A percentile compares a stretch with the other conserved stretches of the same genome.
Conservation (phyloP, 2,329 filamentous ascomycete genomes). For the Fusarium sp. region DNA sequence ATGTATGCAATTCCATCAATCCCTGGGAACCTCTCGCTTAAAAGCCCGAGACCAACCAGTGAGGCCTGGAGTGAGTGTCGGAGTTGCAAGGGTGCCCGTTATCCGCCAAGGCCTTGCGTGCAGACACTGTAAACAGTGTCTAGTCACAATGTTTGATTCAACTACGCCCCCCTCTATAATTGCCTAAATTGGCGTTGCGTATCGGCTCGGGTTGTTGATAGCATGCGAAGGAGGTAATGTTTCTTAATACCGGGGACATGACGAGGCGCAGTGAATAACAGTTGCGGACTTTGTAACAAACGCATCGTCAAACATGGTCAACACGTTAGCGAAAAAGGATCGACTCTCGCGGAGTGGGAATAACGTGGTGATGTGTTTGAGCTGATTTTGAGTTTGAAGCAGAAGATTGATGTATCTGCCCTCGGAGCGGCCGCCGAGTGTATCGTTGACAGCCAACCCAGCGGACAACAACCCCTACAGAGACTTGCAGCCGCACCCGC, state of each 20-base stretch:
- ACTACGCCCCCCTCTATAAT: conserved; percentile 10
- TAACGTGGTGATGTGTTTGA: conserved; percentile 8
- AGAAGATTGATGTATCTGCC: background rate
- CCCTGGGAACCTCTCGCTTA: conserved; percentile 36
- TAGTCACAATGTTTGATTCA: conserved; percentile 2
- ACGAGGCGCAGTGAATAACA: conserved; percentile 5
- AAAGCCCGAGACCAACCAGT: no score
- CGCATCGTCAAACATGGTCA: conserved; percentile 4
- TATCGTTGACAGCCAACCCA: conserved; percentile 16
- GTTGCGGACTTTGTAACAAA: conserved; percentile 24
- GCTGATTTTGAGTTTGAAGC: conserved; percentile 9
- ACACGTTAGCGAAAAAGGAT: background rate
- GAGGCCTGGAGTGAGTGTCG: conserved; percentile 4
- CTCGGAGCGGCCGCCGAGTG: conserved; percentile 34
- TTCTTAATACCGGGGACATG: conserved; percentile 1
- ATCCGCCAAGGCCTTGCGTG: conserved; percentile 30
- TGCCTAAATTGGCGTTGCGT: conserved; percentile 13
- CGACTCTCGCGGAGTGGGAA: background rate
- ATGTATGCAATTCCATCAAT: conserved; percentile 18
- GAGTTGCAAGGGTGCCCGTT: conserved; percentile 32
- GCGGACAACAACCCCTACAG: conserved; percentile 17
- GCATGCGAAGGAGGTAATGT: conserved; percentile 29
- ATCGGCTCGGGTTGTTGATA: conserved; percentile 43
- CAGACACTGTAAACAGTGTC: background rate
- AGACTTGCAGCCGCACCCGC: conserved; percentile 34